Evolutionary conservation across 2,329 filamentous ascomycete genomes (phyloP).

Genomic region (Claviceps sorghi): DNA sequence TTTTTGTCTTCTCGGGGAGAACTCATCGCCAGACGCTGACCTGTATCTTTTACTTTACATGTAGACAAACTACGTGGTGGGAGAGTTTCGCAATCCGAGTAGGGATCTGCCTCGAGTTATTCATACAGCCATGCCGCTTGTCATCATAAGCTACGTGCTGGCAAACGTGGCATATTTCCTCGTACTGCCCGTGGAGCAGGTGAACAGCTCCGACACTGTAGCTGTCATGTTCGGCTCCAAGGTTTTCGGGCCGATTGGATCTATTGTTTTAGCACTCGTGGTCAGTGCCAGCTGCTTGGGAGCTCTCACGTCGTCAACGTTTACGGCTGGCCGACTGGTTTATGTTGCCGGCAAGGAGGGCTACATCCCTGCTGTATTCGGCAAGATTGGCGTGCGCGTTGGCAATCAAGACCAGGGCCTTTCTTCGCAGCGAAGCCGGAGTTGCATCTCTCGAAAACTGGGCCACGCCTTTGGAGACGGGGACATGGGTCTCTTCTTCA

Average conservation of each 20-base stretch:
- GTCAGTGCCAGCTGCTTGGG: constrained; percentile 90
- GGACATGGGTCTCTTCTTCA: constrained; percentile 72
- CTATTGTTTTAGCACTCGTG: constrained; percentile 71
- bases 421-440: constrained; percentile 32
- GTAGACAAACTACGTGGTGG: constrained; percentile 92
- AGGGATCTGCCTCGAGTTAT: constrained; percentile 88
- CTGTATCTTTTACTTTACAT: not conserved
- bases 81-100: constrained; percentile 83
- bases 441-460: constrained; percentile 44
- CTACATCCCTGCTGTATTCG: constrained; percentile 74
- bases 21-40: too few species aligned
- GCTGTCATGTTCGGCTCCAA: constrained; percentile 83
- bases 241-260: constrained; percentile 74
- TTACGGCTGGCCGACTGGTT: constrained; percentile 80
- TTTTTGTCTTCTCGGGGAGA: too few species aligned
- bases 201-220: constrained; percentile 87
- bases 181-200: constrained; percentile 64
- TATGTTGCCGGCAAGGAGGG: constrained; percentile 94
- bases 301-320: constrained; percentile 84
- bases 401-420: constrained; percentile 22
- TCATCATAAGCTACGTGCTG: constrained; percentile 79
- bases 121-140: constrained; percentile 88
- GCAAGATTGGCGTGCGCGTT: constrained; percentile 56
- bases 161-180: constrained; percentile 92
- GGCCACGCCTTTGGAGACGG: constrained; percentile 58